These are phyloP conservation scores for Lecanosticta acicola DNA, from an alignment of 2,329 filamentous ascomycete species.

Conservation along the genomic window DNA sequence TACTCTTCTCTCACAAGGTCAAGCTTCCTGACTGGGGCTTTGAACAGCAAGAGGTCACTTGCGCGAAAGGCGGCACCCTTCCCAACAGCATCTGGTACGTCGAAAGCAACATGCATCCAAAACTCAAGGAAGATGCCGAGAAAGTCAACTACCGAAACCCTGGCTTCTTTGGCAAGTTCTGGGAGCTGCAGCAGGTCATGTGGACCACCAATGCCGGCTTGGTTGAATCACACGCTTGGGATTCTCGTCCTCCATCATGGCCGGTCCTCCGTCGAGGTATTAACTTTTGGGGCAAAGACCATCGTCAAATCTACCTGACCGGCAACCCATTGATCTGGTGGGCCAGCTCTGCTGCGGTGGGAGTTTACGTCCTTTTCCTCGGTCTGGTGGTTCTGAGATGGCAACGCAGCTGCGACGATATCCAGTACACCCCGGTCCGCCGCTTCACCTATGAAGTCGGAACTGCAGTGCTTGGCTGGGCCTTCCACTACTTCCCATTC, in stretches of 20 bases:
- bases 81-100: constrained; percentile 98
- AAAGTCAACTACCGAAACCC: constrained; percentile 95
- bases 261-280: constrained; percentile 87
- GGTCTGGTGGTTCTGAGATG: constrained; percentile 80
- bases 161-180: constrained; percentile 96
- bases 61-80: constrained; percentile 80
- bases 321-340: constrained; percentile 96
- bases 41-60: constrained; percentile 98
- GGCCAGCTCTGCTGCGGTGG: constrained; percentile 72
- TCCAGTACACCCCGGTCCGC: constrained; percentile 76
- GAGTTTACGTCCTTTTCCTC: constrained; percentile 77
- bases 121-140: constrained; percentile 68
- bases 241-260: constrained; percentile 91
- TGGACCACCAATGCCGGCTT: constrained; percentile 97
- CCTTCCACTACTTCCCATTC: constrained; percentile 98
- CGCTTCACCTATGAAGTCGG: constrained; percentile 97
- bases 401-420: constrained; percentile 90
- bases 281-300: constrained; percentile 96
- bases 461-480: constrained; percentile 85
- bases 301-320: constrained; percentile 93
- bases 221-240: constrained; percentile 95
- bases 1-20: constrained; percentile 96
- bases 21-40: constrained; percentile 98
- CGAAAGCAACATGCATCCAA: constrained; percentile 81
- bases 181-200: constrained; percentile 96